Percentiles rank a stretch among this genome's conserved stretches.
phyloP scores from a whole-genome alignment of 2,329 filamentous ascomycete species.

The Thermoascus crustaceus region DNA sequence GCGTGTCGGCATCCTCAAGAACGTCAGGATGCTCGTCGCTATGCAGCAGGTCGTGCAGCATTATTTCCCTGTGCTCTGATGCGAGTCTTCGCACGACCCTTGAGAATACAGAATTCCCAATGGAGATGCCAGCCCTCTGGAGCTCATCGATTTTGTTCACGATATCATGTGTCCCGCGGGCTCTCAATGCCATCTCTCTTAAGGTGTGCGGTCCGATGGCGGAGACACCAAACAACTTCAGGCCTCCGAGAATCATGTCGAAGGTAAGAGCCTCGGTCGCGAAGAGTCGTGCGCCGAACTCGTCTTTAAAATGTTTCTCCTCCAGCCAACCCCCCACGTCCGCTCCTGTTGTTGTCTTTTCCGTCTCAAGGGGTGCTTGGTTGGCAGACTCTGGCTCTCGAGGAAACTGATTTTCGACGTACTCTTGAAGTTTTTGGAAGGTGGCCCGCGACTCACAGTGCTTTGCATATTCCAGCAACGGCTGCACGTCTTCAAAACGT shows the following conservation, averaged over 20 bases:
- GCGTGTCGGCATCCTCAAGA: slow-evolving; percentile 48
- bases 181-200: slow-evolving; percentile 65
- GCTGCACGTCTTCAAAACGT: slow-evolving; percentile 28
- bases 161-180: slow-evolving; percentile 50
- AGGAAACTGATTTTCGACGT: slow-evolving; percentile 13
- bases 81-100: slow-evolving; percentile 59
- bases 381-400: slow-evolving; percentile 3
- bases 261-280: slow-evolving; percentile 67
- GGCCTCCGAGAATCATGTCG: slow-evolving; percentile 61
- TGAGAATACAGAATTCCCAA: slow-evolving; percentile 57
- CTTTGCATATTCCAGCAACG: slow-evolving; percentile 33
- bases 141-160: slow-evolving; percentile 53
- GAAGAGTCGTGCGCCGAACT: slow-evolving; percentile 70
- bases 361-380: slow-evolving; percentile 5
- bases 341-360: slow-evolving; percentile 8
- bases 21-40: slow-evolving; percentile 60
- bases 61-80: slow-evolving; percentile 43
- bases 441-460: slow-evolving; percentile 21
- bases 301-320: slow-evolving; percentile 53
- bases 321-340: slow-evolving; percentile 8
- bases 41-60: slow-evolving; percentile 45
- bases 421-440: slow-evolving; percentile 15
- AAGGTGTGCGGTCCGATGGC: slow-evolving; percentile 67
- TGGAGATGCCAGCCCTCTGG: slow-evolving; percentile 52
- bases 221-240: slow-evolving; percentile 62